Percentiles rank a stretch among this genome's conserved stretches.
Evolutionary conservation across 148 eudicot genomes (phyloP).

Genomic region (Rhododendron henanense): DNA sequence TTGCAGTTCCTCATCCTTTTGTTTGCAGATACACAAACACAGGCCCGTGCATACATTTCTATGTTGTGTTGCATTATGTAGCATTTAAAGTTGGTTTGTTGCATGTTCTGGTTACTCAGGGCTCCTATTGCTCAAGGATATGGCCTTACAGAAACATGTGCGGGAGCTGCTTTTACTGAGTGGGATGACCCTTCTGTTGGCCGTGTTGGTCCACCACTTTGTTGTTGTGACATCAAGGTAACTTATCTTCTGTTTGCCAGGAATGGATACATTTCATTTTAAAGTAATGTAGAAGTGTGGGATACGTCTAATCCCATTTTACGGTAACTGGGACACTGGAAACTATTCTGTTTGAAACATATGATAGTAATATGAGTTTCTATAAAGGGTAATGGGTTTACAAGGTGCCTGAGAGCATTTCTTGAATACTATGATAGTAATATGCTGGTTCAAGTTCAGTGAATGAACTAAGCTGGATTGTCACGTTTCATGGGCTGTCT

Average conservation of each 20-base stretch:
- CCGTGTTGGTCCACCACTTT: constrained; percentile 99
- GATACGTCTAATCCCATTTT: background rate
- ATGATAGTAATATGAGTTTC: no score
- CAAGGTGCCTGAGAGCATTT: background rate
- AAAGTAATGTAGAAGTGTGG: background rate
- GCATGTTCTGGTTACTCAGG: constrained; percentile 33
- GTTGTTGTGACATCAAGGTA: constrained; percentile 86
- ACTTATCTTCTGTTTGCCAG: constrained; percentile 13
- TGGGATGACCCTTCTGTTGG: constrained; percentile 82
- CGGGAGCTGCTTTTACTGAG: constrained; percentile 96
- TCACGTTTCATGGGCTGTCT: background rate
- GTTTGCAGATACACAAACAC: background rate
- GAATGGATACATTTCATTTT: background rate
- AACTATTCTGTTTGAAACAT: background rate
- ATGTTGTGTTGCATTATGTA: background rate
- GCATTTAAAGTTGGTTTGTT: background rate
- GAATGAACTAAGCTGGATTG: background rate
- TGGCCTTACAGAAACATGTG: constrained; percentile 96
- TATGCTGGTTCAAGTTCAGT: background rate
- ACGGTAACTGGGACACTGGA: background rate
- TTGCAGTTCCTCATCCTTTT: background rate
- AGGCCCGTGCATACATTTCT: background rate
- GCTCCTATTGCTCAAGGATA: constrained; percentile 96
- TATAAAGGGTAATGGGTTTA: background rate
- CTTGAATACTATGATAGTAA: background rate